phyloP scores from a whole-genome alignment of 139 green algal genomes.

The Astrephomene gubernaculifera region DNA sequence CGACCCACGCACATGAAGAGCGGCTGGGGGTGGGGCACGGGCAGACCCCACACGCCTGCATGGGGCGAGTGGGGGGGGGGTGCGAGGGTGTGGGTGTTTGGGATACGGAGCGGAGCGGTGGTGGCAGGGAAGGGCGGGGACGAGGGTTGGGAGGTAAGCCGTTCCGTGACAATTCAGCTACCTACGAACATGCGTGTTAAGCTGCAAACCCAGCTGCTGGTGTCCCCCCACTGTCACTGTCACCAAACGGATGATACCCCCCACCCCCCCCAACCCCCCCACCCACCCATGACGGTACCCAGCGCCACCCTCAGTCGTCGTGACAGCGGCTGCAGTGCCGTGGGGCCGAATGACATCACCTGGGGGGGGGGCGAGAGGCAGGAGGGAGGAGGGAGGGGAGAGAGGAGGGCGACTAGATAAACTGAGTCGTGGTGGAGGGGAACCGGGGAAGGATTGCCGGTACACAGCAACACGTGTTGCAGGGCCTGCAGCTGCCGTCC shows the following conservation, averaged over 20 bases:
- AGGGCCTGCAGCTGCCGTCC: too few relatives aligned
- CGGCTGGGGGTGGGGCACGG: conserved; percentile 23
- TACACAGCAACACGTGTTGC: too few relatives aligned
- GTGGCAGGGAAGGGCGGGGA: not conserved
- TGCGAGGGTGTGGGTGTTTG: not conserved
- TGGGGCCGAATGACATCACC: conserved; percentile 13
- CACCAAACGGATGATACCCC: too few relatives aligned
- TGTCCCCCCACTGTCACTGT: too few relatives aligned
- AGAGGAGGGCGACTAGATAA: too few relatives aligned
- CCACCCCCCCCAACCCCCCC: not conserved
- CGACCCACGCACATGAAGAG: conserved; percentile 37
- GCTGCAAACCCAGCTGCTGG: too few relatives aligned
- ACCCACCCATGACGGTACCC: not conserved
- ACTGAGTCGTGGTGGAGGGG: too few relatives aligned
- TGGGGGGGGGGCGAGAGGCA: not conserved
- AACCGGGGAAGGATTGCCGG: too few relatives aligned
- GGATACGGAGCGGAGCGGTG: not conserved
- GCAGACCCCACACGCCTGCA: conserved; percentile 33
- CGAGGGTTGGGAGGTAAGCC: not conserved
- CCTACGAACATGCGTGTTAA: too few relatives aligned
- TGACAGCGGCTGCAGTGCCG: not conserved
- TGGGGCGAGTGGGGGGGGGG: not conserved
- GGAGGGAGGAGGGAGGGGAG: not conserved
- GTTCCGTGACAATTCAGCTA: too few relatives aligned
- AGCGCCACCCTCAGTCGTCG: conserved; percentile 8